A percentile compares a stretch with the other conserved stretches of the same genome.
These are phyloP conservation scores for Nitzschia sp. DNA, from an alignment of 108 stramenopile genomes.

Conservation along the genomic window DNA sequence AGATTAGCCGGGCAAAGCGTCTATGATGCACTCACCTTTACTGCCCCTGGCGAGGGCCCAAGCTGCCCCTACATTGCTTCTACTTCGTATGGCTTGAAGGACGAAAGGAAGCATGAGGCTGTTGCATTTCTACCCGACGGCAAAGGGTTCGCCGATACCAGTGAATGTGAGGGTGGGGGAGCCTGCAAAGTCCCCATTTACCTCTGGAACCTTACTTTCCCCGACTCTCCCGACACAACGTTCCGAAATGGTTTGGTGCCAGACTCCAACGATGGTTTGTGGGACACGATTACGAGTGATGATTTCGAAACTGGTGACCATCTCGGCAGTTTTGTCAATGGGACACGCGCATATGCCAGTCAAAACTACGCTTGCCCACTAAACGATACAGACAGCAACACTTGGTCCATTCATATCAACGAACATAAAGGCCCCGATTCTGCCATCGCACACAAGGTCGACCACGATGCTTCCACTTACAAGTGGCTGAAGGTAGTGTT, in stretches of 20 bases:
- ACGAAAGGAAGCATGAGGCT: slow-evolving; percentile 9
- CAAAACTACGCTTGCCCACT: not conserved
- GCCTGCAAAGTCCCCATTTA: not conserved
- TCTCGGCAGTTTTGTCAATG: not conserved
- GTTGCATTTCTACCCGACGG: slow-evolving; percentile 1
- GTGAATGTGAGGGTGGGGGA: not conserved
- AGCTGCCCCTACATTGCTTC: not conserved
- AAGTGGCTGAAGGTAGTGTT: not conserved
- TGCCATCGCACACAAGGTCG: not conserved
- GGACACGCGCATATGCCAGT: not conserved
- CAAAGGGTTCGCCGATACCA: not conserved
- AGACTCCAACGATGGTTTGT: not conserved
- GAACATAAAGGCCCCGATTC: not conserved
- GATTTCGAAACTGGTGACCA: not conserved
- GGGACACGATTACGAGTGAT: not conserved
- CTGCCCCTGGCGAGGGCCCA: not conserved
- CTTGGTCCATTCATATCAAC: not conserved
- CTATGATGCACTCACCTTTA: not conserved
- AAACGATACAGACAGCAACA: not conserved
- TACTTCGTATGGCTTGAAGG: not conserved
- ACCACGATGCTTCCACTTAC: not conserved
- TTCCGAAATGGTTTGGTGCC: not conserved
- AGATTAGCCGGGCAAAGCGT: not conserved
- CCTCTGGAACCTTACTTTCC: not conserved
- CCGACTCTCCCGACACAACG: not conserved